Conservation (phyloP, 163 green algal species). For the Chlorella variabilis region DNA sequence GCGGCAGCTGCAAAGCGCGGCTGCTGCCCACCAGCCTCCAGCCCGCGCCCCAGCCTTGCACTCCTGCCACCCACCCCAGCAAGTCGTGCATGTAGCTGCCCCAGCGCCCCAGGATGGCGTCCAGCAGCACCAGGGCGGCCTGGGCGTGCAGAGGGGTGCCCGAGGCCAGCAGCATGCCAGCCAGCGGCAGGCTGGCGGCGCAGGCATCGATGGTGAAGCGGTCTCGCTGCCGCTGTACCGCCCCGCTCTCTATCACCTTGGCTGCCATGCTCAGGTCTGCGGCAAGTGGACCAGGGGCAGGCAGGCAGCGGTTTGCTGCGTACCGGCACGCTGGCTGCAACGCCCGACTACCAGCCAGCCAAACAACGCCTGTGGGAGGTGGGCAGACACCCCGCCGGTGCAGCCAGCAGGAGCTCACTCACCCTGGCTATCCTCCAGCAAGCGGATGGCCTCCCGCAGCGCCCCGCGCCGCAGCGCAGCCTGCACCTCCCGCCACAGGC, state of each 20-base stretch:
- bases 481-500: background rate
- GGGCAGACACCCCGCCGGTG: no score
- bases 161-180: constrained; percentile 1
- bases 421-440: background rate
- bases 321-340: no score
- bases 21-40: no score
- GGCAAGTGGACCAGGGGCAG: background rate
- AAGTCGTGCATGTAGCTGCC: background rate
- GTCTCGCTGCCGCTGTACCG: constrained; percentile 15
- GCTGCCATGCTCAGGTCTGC: constrained; percentile 10
- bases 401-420: no score
- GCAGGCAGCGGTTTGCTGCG: background rate
- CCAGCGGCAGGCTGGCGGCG: constrained; percentile 5
- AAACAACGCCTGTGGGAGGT: no score
- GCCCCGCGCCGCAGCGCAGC: background rate
- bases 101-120: constrained; percentile 21
- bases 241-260: background rate
- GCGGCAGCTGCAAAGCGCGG: no score
- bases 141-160: background rate
- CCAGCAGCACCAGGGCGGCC: constrained; percentile 12
- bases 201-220: constrained; percentile 23
- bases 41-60: no score
- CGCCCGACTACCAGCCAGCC: no score
- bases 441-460: background rate
- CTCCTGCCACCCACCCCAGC: constrained; percentile 16